These are phyloP conservation scores for Fagus sylvatica DNA, from an alignment of 306 rosid genomes.

Conservation along the genomic window DNA sequence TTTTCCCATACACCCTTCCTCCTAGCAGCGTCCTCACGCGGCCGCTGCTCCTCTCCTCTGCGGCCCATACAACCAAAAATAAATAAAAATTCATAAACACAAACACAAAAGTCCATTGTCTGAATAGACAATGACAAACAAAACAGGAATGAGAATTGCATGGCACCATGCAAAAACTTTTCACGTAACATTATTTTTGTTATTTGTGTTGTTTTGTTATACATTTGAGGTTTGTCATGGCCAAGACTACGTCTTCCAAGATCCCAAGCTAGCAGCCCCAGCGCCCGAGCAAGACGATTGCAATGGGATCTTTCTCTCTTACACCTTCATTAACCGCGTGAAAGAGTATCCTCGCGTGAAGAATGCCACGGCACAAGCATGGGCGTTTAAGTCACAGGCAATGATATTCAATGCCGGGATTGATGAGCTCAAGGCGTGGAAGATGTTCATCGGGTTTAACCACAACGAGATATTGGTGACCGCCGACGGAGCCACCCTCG, in stretches of 20 bases:
- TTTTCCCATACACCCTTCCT: slow-evolving; percentile 1
- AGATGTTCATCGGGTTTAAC: slow-evolving; percentile 74
- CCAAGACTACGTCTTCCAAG: slow-evolving; percentile 32
- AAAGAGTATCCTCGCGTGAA: slow-evolving; percentile 62
- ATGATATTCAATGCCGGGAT: slow-evolving; percentile 57
- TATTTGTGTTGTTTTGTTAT: slow-evolving; percentile 11
- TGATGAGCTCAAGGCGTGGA: slow-evolving; percentile 64
- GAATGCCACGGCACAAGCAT: slow-evolving; percentile 67
- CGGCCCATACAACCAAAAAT: slow-evolving; percentile 13
- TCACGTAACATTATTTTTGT: background rate
- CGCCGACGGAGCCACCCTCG: slow-evolving; percentile 44
- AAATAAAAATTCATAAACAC: no score
- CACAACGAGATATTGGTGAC: slow-evolving; percentile 68
- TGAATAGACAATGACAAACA: background rate
- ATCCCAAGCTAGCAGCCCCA: background rate
- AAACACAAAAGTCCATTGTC: background rate
- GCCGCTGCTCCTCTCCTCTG: slow-evolving; percentile 24
- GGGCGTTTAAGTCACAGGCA: slow-evolving; percentile 75
- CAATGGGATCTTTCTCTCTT: slow-evolving; percentile 69
- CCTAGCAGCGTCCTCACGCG: slow-evolving; percentile 40
- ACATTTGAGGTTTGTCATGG: slow-evolving; percentile 30
- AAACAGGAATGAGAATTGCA: slow-evolving; percentile 31
- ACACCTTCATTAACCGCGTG: slow-evolving; percentile 38
- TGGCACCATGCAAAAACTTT: slow-evolving; percentile 20
- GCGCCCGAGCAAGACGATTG: slow-evolving; percentile 43